phyloP scores from a whole-genome alignment of 441 rosid species.

The Gossypium aridum region DNA sequence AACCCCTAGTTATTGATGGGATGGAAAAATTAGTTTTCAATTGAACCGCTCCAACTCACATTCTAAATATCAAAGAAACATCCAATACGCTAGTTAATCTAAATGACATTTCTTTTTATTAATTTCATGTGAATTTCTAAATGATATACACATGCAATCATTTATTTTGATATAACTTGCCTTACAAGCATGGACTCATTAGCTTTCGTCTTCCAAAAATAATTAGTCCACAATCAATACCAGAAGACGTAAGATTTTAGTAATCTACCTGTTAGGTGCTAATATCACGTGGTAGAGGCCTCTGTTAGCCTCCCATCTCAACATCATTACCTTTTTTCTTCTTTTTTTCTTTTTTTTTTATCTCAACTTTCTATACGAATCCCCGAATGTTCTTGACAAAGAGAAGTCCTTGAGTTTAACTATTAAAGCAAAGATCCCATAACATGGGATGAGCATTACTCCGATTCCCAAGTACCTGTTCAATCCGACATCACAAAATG shows the following conservation, averaged over 20 bases:
- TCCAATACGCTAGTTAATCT: too few relatives aligned
- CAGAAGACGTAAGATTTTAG: not conserved
- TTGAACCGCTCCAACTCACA: too few relatives aligned
- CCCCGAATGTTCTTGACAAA: slow-evolving; percentile 46
- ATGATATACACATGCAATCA: not conserved
- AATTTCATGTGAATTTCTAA: not conserved
- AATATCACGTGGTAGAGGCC: not conserved
- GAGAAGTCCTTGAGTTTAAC: slow-evolving; percentile 48
- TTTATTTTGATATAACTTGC: not conserved
- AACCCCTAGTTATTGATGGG: too few relatives aligned
- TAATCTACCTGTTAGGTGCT: not conserved
- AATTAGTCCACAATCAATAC: not conserved
- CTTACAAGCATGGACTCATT: not conserved
- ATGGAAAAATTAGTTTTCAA: too few relatives aligned
- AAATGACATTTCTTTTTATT: too few relatives aligned
- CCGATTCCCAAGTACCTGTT: slow-evolving; percentile 79
- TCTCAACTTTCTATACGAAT: slow-evolving; percentile 25
- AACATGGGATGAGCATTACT: slow-evolving; percentile 59
- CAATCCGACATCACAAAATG: not conserved
- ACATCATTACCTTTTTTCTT: not conserved
- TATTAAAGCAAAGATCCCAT: slow-evolving; percentile 47
- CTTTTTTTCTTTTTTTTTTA: slow-evolving; percentile 2
- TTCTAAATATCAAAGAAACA: too few relatives aligned
- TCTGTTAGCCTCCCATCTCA: not conserved
- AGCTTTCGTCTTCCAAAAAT: not conserved